These are phyloP conservation scores for Linanthus parryae DNA, from an alignment of 148 eudicot species.

Conservation along the genomic window DNA sequence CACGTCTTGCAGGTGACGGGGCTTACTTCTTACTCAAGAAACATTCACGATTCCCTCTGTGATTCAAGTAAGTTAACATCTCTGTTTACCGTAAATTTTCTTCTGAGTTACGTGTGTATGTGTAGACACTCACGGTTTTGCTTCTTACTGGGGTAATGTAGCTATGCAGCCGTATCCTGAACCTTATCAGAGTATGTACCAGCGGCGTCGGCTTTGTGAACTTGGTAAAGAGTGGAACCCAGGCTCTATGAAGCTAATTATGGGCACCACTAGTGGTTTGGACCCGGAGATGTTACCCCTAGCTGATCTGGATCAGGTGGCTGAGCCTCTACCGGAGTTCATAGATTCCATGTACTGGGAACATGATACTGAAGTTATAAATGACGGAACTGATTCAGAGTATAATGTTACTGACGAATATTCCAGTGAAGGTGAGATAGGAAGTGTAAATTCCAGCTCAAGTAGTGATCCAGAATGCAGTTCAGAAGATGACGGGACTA, in stretches of 20 bases:
- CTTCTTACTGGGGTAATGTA: conserved; percentile 20
- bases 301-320: conserved; percentile 65
- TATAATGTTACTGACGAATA: conserved; percentile 61
- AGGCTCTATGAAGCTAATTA: conserved; percentile 51
- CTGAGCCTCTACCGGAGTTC: conserved; percentile 72
- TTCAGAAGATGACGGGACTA: conserved; percentile 40
- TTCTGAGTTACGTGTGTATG: background rate
- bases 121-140: background rate
- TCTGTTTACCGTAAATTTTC: conserved; percentile 1
- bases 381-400: conserved; percentile 83
- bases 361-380: conserved; percentile 67
- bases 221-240: conserved; percentile 91
- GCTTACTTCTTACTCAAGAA: conserved; percentile 66
- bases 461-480: conserved; percentile 61
- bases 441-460: conserved; percentile 41
- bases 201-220: conserved; percentile 77
- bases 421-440: conserved; percentile 60
- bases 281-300: conserved; percentile 76
- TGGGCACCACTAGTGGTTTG: conserved; percentile 70
- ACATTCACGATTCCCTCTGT: conserved; percentile 78
- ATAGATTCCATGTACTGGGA: conserved; percentile 73
- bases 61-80: conserved; percentile 66
- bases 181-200: conserved; percentile 89
- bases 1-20: conserved; percentile 79
- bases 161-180: conserved; percentile 96